Evolutionary conservation across 75 land plant species (phyloP), one percentile per base, ranked within the genome.

Genomic region (Adiantum capillusveneris): DNA sequence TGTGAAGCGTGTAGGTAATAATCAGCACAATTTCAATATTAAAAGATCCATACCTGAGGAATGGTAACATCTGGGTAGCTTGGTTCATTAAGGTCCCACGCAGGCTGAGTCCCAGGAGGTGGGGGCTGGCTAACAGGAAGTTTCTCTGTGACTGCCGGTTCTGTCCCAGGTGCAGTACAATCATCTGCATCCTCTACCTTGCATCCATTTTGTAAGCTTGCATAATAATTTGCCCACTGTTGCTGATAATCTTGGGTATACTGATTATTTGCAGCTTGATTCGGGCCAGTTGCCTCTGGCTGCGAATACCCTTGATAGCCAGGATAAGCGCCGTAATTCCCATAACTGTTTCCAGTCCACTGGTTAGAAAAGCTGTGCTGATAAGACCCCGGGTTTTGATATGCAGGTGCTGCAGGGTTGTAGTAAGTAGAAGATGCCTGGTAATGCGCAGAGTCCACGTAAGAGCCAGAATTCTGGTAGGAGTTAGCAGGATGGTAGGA

Each of bases 401-500:
- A 79, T 69, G 65, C 86, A 78, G 49, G 21, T 20, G 21, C 5
- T 34, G 71, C 81, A 80, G 82, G 60, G 81, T 79, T 73, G 78
- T 84, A 87, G 69, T 81, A 87, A 82, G 84, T 61, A 25, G 56
- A 31, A 18, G 58, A 76, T 75, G 75, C 74, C 60, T 75, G 77
- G 62, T 91, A 87, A 75, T 81, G 73, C 75, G 88, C 51, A 66
- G 86, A 37, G 44, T 79, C 87, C 51, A 60, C 72, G 76, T 75
- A 86, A 55, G 85, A 74, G 65, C 74, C 79, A 63, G 86, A 44
- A 79, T 80, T 84, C 70, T 78, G 90, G 76, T 78, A 90, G 62
- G 83, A 75, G 68, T 81, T 75, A 83, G 70, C 62, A 73, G 85
- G 73, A 77, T 78, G 94, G 76, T 84, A 82, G 72, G 85, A 72